Evolutionary conservation across 805 yeast genomes (phyloP).

Genomic region (Teunomyces aglyptinius): DNA sequence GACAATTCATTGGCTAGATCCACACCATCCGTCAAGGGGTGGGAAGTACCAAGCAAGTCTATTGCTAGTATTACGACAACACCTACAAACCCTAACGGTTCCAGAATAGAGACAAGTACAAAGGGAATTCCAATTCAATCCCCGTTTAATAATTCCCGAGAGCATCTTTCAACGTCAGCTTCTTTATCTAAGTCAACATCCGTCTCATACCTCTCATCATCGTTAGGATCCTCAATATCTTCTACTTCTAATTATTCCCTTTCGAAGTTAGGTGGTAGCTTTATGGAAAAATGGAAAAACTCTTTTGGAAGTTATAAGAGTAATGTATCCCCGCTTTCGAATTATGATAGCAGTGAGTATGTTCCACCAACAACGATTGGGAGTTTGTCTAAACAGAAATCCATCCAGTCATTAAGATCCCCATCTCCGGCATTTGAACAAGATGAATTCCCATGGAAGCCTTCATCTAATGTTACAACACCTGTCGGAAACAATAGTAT

Average conservation of each 20-base stretch:
- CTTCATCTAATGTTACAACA: conserved; percentile 1
- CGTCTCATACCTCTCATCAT: conserved; percentile 40
- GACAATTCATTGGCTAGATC: conserved; percentile 16
- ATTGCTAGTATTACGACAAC: conserved; percentile 23
- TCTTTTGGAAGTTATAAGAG: conserved; percentile 23
- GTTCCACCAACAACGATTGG: conserved; percentile 13
- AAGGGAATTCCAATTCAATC: conserved; percentile 21
- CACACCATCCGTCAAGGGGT: conserved; percentile 36
- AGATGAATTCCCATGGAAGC: conserved; percentile 27
- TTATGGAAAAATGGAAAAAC: conserved; percentile 45
- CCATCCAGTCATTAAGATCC: conserved; percentile 31
- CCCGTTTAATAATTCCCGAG: not conserved
- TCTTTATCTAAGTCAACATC: conserved; percentile 41
- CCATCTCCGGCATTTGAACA: conserved; percentile 37
- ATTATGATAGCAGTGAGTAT: conserved; percentile 11
- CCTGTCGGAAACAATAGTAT: not conserved
- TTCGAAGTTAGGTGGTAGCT: conserved; percentile 41
- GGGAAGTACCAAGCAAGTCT: conserved; percentile 48
- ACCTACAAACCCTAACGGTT: conserved; percentile 9
- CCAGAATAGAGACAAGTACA: conserved; percentile 14
- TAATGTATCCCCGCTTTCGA: conserved; percentile 1
- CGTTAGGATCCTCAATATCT: conserved; percentile 38
- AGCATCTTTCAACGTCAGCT: conserved; percentile 1
- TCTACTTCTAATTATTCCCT: conserved; percentile 38
- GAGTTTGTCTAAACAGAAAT: conserved; percentile 20